Conservation (phyloP, 2,329 filamentous ascomycete genomes). For the Orbilia oligospora region DNA sequence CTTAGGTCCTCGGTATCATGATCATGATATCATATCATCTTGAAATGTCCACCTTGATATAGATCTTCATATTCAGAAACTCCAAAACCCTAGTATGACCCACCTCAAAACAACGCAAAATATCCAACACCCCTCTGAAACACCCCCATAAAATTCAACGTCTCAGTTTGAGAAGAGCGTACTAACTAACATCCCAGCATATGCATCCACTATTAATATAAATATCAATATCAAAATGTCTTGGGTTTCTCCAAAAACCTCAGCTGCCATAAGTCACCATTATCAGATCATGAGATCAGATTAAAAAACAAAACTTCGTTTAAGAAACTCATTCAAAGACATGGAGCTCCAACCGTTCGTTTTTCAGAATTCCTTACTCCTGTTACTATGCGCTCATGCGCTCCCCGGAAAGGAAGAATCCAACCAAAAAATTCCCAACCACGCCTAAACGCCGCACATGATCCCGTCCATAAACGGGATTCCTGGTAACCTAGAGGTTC, state of each 20-base stretch:
- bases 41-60: not conserved
- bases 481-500: not conserved
- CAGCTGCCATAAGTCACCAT: not conserved
- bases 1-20: not conserved
- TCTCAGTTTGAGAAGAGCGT: not conserved
- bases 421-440: not conserved
- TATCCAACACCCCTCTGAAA: slow-evolving; percentile 1
- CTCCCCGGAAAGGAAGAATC: not conserved
- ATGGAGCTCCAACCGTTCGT: slow-evolving; percentile 15
- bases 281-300: not conserved
- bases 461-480: slow-evolving; percentile 21
- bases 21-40: not conserved
- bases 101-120: slow-evolving; percentile 7
- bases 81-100: not conserved
- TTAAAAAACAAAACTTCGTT: not conserved
- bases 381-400: slow-evolving; percentile 10
- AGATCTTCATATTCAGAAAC: no score
- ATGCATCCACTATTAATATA: not conserved
- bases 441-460: slow-evolving; percentile 15
- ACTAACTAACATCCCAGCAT: not conserved
- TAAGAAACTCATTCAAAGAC: not conserved
- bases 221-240: not conserved
- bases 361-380: not conserved
- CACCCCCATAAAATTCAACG: not conserved
- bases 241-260: not conserved